Base-by-base conservation (phyloP, 2,329 filamentous ascomycete genomes). In the Alternaria incomplexa region DNA sequence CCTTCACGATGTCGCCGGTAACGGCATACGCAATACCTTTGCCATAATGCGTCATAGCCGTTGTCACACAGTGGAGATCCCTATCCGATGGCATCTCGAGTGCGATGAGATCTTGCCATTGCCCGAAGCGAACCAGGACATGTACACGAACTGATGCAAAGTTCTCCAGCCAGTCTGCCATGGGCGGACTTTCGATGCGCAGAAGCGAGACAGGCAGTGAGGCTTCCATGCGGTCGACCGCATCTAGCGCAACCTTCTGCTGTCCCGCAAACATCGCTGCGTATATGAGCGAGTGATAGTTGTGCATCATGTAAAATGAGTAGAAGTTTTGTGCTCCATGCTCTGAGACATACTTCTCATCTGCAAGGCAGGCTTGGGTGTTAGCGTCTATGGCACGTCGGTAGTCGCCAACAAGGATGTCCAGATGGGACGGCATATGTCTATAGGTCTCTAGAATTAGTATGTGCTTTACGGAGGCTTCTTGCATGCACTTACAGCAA, bases 401-500 rank as follows among this genome's bases (percentile, higher is more conserved):
- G 73, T 93, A 94, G 70, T 93, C 87, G 12, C 92, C 92, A 26
- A 89, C 86, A 0, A 93, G 84, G 11, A 92, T 86, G 75, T 94
- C 91, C 36, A 94, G 82, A 76, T 95, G 92, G 0, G 88, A 88
- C 0, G 91, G 91, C 92, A 95, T 94, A 72, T 93, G 91, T 52
- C 48, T 52, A 13, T 8, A 23, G 20, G 8, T 51, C 26, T 52
- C 32, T 13, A 22, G 48, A 36, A 30, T 52, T 52, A 52, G 28
- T 40, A 7, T 22, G 30, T 36, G 10, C 48, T 8, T 40, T 15
- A 23, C 28, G 22, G 15, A 7, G 6, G 36, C 4, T 25, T 23
- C 20, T 26, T 20, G 36, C 26, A 20, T 23, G 1, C 23, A 52
- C 48, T 12, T 25, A 52, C 44, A 89, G 83, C 0, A 92, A 80